Conservation (phyloP, 495 filamentous ascomycete species). For the Emericellopsis terricola region DNA sequence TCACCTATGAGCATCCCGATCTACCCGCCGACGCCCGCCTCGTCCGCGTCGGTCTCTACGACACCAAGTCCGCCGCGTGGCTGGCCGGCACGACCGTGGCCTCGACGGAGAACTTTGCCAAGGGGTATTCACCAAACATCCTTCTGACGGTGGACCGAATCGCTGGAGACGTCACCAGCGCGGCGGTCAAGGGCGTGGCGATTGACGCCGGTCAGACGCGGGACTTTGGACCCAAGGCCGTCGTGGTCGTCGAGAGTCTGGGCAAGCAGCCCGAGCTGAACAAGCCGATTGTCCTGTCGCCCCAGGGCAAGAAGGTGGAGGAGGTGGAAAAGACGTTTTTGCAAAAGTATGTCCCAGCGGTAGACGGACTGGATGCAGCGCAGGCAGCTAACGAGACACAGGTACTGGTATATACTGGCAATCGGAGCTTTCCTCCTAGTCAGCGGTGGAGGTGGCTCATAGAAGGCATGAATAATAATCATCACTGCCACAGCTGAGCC, state of each 20-base stretch:
- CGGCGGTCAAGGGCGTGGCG: conserved; percentile 18
- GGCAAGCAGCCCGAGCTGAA: conserved; percentile 43
- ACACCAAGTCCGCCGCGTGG: conserved; percentile 20
- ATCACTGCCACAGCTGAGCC: too few relatives aligned
- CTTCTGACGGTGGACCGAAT: conserved; percentile 23
- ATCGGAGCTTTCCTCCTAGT: conserved; percentile 18
- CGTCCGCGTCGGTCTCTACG: conserved; percentile 31
- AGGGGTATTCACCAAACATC: conserved; percentile 33
- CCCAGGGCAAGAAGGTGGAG: conserved; percentile 38
- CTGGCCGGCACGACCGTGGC: conserved; percentile 27
- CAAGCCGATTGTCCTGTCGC: conserved; percentile 41
- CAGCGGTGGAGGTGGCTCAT: conserved; percentile 24
- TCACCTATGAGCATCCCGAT: conserved; percentile 29
- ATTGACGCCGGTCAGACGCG: conserved; percentile 37
- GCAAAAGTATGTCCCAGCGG: conserved; percentile 42
- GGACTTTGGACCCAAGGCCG: conserved; percentile 36
- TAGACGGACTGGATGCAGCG: conserved; percentile 11
- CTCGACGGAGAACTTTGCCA: conserved; percentile 29
- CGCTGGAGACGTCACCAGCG: conserved; percentile 20
- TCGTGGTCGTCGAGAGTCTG: conserved; percentile 21
- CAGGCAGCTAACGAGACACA: conserved; percentile 10
- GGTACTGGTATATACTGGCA: conserved; percentile 36
- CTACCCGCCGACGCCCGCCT: conserved; percentile 18
- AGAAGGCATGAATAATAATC: too few relatives aligned
- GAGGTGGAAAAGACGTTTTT: conserved; percentile 48